Evolutionary conservation across 805 yeast genomes (phyloP), one percentile per base, ranked within the genome.

Genomic region (Maudiozyma turicensis): DNA sequence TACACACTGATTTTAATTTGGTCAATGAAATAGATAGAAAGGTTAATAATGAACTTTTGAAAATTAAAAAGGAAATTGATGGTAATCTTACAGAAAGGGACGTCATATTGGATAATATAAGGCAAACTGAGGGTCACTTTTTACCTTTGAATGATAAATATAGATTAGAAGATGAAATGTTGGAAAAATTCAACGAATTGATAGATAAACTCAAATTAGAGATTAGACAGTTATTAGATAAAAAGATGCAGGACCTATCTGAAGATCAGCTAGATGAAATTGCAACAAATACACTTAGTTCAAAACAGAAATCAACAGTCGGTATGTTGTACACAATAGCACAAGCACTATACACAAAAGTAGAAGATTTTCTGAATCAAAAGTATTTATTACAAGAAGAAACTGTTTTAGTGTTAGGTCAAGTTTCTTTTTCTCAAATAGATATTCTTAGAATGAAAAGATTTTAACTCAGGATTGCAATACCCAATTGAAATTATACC

Each of bases 401-500:
- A 5, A 59, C 70, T 1, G 56, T 72, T 29, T 51, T 43, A 3
- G 31, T 56, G 0, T 51, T 58, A 43, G 61, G 67, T 3, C 60
- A 66, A 26, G 61, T 71, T 35, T 68, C 74, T 1, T 61, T 55
- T 45, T 61, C 71, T 2, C 77, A 73, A 52, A 55, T 71, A 28
- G 66, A 66, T 44, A 63, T 67, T 6, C 54, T 72, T 50, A 65
- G 64, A 29, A 56, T 68, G 0, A 69, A 64, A 26, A 63, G 60
- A 20, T 50, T 1, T 46, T 74, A 10, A 52, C 63, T 5, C 60
- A 57, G 26, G 71, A 69, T 6, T 57, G 72, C 39, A 55, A 65
- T 8, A 59, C 55, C 13, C 61, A 61, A 41, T 52, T 73, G 20
- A 54, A 60, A 11, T 33, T 33, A 8, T 58, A 60, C 32, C 64